Base-by-base conservation (phyloP, 179 eudicot species). In the Silene coronaria region DNA sequence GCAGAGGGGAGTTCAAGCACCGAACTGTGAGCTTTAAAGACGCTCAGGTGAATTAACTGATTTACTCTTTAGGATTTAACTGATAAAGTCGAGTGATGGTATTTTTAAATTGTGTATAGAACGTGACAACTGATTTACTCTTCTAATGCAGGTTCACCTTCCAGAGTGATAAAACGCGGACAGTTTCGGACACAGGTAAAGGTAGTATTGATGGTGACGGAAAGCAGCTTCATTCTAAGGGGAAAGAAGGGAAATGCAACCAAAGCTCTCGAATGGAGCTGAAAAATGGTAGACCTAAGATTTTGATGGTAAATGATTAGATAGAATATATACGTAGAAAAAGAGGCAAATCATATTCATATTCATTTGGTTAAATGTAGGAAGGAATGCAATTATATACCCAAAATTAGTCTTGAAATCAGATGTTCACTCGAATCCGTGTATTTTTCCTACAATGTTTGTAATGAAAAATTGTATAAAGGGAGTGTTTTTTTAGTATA, bases 1-100 rank as follows among this genome's bases (percentile, higher is more conserved):
- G 79, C 68, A 65, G 81, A 78, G 84, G 84, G 65, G 84, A 81
- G 76, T 75, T 81, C 77, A 81, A 78, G 66, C 65, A 70, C 74
- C 75, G 81, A 78, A 12, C 79, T 45, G 14, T 67, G 64, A 81
- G 76, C 79, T 71, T 75, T 10, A 79, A 81, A 42, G 75, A 78
- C 24, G 71, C 81, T 78, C 84, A 78, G 79, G 84, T 78, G 66
- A 81, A 61, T 22, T n/a, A 3, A 30, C 53, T 46, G 63, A 38
- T 55, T 55, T 22, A 6, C 64, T 69, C 17, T 53, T 7, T 7
- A 38, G 11, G 48, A 9, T 42, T 42, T 42, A 42, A 3, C 48
- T 42, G 21, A 36, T 21, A 6, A 10, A 11, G 3, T 23, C 21
- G 46, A 36, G 28, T 10, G 23, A 5, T 23, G 34, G 28, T 34